Evolutionary conservation across 1,284 basidiomycete species (phyloP), one percentile per base, ranked within the genome.

Genomic region (Salmacisia buchloeana): DNA sequence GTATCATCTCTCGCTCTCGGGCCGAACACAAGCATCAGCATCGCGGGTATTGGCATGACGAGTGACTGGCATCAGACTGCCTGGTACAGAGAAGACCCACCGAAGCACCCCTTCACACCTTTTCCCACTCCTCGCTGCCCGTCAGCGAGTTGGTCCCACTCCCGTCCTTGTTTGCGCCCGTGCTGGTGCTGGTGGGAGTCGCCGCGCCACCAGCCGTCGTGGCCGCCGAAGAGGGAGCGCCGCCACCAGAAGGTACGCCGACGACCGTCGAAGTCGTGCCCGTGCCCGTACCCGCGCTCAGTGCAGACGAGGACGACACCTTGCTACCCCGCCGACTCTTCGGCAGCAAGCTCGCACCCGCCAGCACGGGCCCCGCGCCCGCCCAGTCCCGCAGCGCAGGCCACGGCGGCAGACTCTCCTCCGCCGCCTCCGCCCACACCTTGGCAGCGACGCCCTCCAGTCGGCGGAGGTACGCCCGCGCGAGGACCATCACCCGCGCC

Each of bases 91-190:
- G n/a, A n/a, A n/a, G n/a, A n/a, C n/a, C n/a, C n/a, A n/a, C n/a
- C n/a, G n/a, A 58, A 33, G 21, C 35, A 33, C 41, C 21, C 27
- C 25, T 61, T 35, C 70, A 63, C 38, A 74, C 70, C 62, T 74
- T 72, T 41, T 74, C 69, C 72, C 72, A 74, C 56, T 71, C 69
- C 5, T 59, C 63, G 18, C 66, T 63, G 27, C 67, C 63, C n/a
- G 45, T 49, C 36, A 60, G 27, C 58, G 21, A 23, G 63, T 59
- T 12, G 56, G 56, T 18, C 63, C 63, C 33, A 59, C 52, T 62
- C 59, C 35, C 63, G 45, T 45, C 29, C 49, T 10, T 52, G n/a
- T n/a, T n/a, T n/a, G n/a, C n/a, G n/a, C n/a, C n/a, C n/a, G n/a
- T n/a, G n/a, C n/a, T n/a, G n/a, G n/a, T n/a, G n/a, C n/a, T n/a